Percentiles rank a stretch among this genome's conserved stretches.
phyloP scores from a whole-genome alignment of 192 early-diverging fungal species.

The Coemansia sp. region DNA sequence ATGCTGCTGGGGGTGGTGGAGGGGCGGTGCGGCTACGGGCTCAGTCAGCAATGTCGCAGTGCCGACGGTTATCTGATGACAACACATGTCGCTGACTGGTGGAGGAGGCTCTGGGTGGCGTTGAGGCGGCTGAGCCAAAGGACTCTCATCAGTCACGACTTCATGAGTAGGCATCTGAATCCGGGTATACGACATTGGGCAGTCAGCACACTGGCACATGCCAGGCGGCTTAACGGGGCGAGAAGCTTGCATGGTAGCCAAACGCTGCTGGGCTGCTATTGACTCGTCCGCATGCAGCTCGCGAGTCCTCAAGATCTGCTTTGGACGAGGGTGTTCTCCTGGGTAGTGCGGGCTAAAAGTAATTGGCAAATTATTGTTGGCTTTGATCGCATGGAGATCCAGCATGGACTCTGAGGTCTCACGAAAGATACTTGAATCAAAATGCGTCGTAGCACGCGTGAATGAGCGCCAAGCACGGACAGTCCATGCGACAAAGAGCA shows the following conservation, averaged over 20 bases:
- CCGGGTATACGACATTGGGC: constrained; percentile 9
- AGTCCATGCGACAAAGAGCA: constrained; percentile 35
- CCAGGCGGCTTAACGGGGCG: not conserved
- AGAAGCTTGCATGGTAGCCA: not conserved
- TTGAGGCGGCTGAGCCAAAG: not conserved
- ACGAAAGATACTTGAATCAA: constrained; percentile 45
- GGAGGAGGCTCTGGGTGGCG: not conserved
- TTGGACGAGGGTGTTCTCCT: not conserved
- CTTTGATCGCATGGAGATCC: constrained; percentile 17
- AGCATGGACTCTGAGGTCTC: constrained; percentile 21
- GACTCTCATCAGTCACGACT: not conserved
- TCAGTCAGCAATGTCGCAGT: constrained; percentile 39
- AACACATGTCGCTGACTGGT: not conserved
- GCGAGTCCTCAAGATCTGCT: not conserved
- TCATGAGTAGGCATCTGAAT: not conserved
- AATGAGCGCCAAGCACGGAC: constrained; percentile 38
- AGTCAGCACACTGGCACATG: constrained; percentile 10
- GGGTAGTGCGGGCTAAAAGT: constrained; percentile 34
- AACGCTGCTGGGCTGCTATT: not conserved
- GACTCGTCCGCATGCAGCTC: not conserved
- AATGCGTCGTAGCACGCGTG: constrained; percentile 32
- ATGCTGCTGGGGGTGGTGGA: not conserved
- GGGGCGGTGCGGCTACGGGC: constrained; percentile 8
- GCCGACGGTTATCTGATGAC: constrained; percentile 18
- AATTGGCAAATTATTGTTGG: constrained; percentile 15